A percentile compares a stretch with the other conserved stretches of the same genome.
phyloP scores from a whole-genome alignment of 805 yeast genomes.

The Starmerella tilneyi region DNA sequence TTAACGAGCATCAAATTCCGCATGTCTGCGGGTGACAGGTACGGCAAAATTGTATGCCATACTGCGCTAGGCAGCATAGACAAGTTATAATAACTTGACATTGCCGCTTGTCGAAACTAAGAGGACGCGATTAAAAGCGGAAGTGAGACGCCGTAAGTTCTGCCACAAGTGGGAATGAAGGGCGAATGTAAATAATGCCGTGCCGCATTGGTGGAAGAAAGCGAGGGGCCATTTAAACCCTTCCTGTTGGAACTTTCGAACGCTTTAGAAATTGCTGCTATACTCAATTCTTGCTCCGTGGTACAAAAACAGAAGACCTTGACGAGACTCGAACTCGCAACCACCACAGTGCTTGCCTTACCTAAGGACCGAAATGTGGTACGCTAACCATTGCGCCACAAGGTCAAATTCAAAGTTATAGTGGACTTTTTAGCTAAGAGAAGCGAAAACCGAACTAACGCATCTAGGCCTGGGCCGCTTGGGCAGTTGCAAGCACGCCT shows the following conservation, averaged over 20 bases:
- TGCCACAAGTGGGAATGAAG: too few species aligned
- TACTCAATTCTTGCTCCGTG: too few species aligned
- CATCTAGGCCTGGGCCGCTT: background rate
- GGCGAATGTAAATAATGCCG: too few species aligned
- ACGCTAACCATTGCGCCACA: constrained; percentile 28
- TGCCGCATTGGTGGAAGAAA: too few species aligned
- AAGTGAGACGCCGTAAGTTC: too few species aligned
- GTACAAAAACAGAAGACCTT: constrained; percentile 13
- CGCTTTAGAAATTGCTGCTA: too few species aligned
- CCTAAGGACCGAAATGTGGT: constrained; percentile 25
- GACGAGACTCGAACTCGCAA: constrained; percentile 28
- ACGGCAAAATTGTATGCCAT: constrained; percentile 17
- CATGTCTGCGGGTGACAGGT: constrained; percentile 14
- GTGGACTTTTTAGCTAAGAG: background rate
- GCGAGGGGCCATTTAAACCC: too few species aligned
- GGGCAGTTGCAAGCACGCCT: too few species aligned
- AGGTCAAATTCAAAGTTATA: constrained; percentile 8
- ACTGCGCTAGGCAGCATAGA: constrained; percentile 9
- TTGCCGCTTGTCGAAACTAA: background rate
- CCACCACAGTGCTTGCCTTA: constrained; percentile 21
- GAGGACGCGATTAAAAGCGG: constrained; percentile 1
- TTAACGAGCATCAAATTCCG: constrained; percentile 16
- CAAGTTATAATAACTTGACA: background rate
- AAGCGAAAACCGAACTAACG: background rate
- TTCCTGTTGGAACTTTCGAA: too few species aligned